Percentiles rank a stretch among this genome's conserved stretches.
These are phyloP conservation scores for Ustulina deusta DNA, from an alignment of 2,329 filamentous ascomycete species.

Conservation along the genomic window DNA sequence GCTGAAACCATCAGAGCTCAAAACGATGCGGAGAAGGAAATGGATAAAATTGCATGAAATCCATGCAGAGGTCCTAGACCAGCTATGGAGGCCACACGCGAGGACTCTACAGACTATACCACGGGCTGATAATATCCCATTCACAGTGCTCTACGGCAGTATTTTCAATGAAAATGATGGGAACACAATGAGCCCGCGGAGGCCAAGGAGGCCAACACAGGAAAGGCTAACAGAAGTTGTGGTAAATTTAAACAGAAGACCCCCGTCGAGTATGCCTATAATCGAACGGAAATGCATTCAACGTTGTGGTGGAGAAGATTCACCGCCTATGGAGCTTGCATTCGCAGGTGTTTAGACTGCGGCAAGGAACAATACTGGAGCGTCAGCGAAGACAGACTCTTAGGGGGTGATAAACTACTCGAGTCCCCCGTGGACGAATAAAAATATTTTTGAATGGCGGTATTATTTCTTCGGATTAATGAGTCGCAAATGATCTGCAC, in stretches of 20 bases:
- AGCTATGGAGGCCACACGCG: constrained; percentile 29
- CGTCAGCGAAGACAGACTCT: neutral
- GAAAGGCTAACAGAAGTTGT: constrained; percentile 11
- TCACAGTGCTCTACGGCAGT: constrained; percentile 35
- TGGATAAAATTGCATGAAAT: constrained; percentile 30
- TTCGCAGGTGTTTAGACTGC: neutral
- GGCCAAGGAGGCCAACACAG: constrained; percentile 18
- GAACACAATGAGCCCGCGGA: neutral
- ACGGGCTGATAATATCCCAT: constrained; percentile 35
- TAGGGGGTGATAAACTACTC: neutral
- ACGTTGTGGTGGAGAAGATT: neutral
- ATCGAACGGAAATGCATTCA: neutral
- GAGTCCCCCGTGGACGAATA: neutral
- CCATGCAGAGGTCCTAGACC: constrained; percentile 18
- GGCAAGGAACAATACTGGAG: neutral
- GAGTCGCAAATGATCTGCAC: neutral
- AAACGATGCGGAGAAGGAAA: constrained; percentile 27
- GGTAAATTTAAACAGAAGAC: constrained; percentile 19
- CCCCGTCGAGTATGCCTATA: constrained; percentile 21
- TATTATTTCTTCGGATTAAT: neutral
- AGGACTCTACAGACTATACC: constrained; percentile 22
- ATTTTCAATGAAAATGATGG: constrained; percentile 8
- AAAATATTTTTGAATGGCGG: neutral
- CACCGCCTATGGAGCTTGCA: too few relatives aligned
- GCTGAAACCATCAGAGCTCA: constrained; percentile 31